Evolutionary conservation across 345 rosid species (phyloP).

Genomic region (Turnera subulata): DNA sequence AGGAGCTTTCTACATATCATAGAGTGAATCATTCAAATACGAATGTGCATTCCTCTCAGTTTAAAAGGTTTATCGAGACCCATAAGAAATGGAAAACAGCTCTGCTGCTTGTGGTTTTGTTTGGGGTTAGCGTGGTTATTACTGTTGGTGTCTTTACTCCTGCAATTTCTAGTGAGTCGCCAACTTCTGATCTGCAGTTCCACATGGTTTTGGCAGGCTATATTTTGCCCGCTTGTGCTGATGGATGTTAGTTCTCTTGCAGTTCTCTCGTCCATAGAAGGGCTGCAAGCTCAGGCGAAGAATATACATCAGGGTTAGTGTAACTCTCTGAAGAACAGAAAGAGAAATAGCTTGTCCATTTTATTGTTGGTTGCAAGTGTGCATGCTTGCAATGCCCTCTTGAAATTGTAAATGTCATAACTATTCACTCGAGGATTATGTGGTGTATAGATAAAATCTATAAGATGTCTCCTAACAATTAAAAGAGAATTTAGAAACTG

Average conservation of each 20-base stretch:
- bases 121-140: constrained; percentile 59
- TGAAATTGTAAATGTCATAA: no score
- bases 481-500: neutral
- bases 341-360: neutral
- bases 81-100: constrained; percentile 59
- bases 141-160: constrained; percentile 75
- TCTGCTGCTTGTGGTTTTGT: constrained; percentile 68
- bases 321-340: constrained; percentile 8
- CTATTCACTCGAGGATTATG: no score
- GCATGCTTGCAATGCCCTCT: neutral
- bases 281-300: constrained; percentile 47
- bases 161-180: constrained; percentile 68
- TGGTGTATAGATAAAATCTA: no score
- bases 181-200: constrained; percentile 4
- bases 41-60: constrained; percentile 36
- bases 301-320: constrained; percentile 55
- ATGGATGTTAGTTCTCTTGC: constrained; percentile 30
- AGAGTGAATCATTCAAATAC: constrained; percentile 41
- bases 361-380: neutral
- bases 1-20: constrained; percentile 79
- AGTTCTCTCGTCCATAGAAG: constrained; percentile 85
- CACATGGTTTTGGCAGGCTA: neutral
- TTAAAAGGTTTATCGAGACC: constrained; percentile 54
- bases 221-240: constrained; percentile 10
- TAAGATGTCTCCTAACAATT: neutral